These are phyloP conservation scores for Teratosphaeria zuluensis DNA, from an alignment of 2,329 filamentous ascomycete genomes.

Conservation along the genomic window DNA sequence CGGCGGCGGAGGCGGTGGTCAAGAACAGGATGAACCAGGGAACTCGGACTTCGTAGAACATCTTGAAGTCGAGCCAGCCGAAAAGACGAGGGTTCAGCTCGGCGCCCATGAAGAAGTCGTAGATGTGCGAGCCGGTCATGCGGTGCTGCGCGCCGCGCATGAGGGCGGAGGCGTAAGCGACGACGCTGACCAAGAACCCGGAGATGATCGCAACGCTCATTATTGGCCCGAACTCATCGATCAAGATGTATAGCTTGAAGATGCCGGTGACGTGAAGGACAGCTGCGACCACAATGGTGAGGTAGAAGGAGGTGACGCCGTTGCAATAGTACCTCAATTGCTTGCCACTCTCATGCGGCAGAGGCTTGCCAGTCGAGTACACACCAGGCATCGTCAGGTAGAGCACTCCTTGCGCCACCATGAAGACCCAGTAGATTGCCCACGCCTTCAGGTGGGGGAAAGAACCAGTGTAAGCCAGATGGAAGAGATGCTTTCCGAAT, in stretches of 20 bases:
- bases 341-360: conserved; percentile 71
- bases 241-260: conserved; percentile 82
- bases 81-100: conserved; percentile 73
- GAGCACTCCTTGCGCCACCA: conserved; percentile 70
- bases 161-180: conserved; percentile 80
- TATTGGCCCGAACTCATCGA: conserved; percentile 90
- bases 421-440: conserved; percentile 90
- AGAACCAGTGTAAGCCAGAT: conserved; percentile 71
- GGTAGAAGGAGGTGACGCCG: conserved; percentile 76
- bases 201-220: conserved; percentile 89
- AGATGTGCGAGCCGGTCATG: conserved; percentile 75
- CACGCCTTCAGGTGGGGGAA: conserved; percentile 77
- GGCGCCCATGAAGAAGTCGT: conserved; percentile 87
- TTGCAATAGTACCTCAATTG: conserved; percentile 94
- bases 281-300: conserved; percentile 64
- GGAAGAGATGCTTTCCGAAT: conserved; percentile 61
- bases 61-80: conserved; percentile 78
- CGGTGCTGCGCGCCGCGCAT: conserved; percentile 74
- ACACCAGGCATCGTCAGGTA: conserved; percentile 85
- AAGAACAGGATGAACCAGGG: conserved; percentile 88
- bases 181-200: conserved; percentile 70
- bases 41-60: conserved; percentile 89
- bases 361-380: conserved; percentile 76
- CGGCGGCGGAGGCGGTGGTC: conserved; percentile 63
- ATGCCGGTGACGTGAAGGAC: conserved; percentile 69